Percentiles rank a stretch among this genome's conserved stretches.
phyloP scores from a whole-genome alignment of 2,329 filamentous ascomycete species.

The Xylaria sp. region DNA sequence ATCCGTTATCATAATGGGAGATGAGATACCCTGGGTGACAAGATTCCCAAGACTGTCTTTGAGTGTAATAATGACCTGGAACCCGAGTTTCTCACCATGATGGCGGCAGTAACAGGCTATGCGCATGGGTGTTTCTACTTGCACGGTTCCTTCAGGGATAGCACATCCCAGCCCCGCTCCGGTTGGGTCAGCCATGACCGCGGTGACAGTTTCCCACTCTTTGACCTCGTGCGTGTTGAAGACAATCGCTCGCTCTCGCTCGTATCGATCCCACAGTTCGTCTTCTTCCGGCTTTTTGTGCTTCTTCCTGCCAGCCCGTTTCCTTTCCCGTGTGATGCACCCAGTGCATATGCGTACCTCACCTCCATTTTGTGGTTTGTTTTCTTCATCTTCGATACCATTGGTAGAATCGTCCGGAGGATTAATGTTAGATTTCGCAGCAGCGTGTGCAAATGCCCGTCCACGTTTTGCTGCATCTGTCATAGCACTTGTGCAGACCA shows the following conservation, averaged over 20 bases:
- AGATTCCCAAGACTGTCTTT: conserved; percentile 79
- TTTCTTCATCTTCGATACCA: conserved; percentile 65
- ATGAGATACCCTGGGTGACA: conserved; percentile 82
- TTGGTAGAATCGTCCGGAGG: conserved; percentile 39
- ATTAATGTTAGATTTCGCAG: conserved; percentile 48
- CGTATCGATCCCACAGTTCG: conserved; percentile 81
- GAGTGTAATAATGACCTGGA: conserved; percentile 91
- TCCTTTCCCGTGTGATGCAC: conserved; percentile 91
- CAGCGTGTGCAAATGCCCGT: conserved; percentile 69
- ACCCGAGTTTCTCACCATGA: conserved; percentile 91
- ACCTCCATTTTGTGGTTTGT: conserved; percentile 84
- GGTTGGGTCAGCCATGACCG: conserved; percentile 55
- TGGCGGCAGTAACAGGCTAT: conserved; percentile 98
- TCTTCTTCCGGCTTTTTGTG: conserved; percentile 92
- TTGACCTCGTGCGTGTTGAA: conserved; percentile 91
- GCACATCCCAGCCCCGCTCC: conserved; percentile 50
- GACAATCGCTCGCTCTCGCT: conserved; percentile 81
- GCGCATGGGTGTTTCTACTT: conserved; percentile 88
- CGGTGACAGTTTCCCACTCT: conserved; percentile 73
- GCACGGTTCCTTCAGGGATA: conserved; percentile 68
- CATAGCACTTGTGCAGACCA: conserved; percentile 95
- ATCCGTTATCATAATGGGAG: conserved; percentile 95
- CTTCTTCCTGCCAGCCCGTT: conserved; percentile 91
- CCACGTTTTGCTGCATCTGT: conserved; percentile 69
- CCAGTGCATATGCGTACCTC: conserved; percentile 89